Evolutionary conservation across 2,329 filamentous ascomycete genomes (phyloP), one percentile per base, ranked within the genome.

Genomic region (Xylaria sp.): DNA sequence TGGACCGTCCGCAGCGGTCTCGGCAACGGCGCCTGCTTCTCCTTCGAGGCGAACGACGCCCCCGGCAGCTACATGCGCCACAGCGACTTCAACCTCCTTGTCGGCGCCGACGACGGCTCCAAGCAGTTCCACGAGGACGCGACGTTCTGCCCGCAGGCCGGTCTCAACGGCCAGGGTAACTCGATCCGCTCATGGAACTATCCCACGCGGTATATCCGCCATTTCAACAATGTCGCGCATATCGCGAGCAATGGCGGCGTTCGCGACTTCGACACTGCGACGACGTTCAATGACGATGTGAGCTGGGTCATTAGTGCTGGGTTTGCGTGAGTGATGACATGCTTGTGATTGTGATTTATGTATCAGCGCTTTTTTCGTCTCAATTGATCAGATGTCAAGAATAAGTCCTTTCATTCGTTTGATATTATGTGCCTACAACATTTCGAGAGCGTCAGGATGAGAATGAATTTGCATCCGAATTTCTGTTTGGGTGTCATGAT

Each of bases 61-160:
- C 74, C 84, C 1, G 84, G 84, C 2, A 83, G 79, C 71, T 88
- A 77, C 68, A 75, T 87, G 2, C 76, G 84, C 0, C 84, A 87
- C 73, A 75, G 70, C 60, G 68, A 79, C 69, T 87, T 84, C 52
- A 75, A 37, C 35, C 79, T 87, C 1, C 49, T 71, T 44, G 65
- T 87, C 49, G 71, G 75, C 42, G 75, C 78, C 58, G 79, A 80
- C 63, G 84, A 87, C 62, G 78, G 78, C 57, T 76, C 75, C 58
- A 85, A 86, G 74, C 71, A 74, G 50, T 85, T 87, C 72, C 37
- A 72, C 3, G 83, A 87, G 65, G 84, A 87, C 51, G 83, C 84
- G 8, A 88, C 85, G 0, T 88, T 87, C 70, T 88, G 85, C 67
- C 76, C 82, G 0, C 76, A 80, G 69, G 59, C 76, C 0, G 80